Evolutionary conservation across 345 rosid genomes (phyloP).

Genomic region (Nephelium lappaceum): DNA sequence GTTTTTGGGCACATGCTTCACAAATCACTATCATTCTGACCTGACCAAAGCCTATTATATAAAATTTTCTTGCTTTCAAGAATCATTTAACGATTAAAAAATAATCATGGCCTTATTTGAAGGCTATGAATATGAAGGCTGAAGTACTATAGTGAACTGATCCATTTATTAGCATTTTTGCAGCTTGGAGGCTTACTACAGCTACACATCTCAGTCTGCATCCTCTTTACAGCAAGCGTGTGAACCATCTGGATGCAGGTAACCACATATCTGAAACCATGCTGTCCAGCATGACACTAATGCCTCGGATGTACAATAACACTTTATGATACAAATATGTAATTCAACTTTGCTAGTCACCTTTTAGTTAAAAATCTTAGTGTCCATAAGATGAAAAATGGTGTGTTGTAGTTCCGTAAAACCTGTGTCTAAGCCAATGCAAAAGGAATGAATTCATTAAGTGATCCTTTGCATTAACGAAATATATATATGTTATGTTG

Average conservation of each 20-base stretch:
- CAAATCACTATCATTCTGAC: not conserved
- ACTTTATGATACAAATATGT: too few species aligned
- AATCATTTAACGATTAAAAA: not conserved
- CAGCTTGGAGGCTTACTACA: conserved; percentile 31
- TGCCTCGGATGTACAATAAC: too few species aligned
- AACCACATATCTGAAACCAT: not conserved
- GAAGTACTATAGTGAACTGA: not conserved
- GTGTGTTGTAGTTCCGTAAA: too few species aligned
- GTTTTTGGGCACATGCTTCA: not conserved
- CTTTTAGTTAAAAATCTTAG: too few species aligned
- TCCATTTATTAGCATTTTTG: not conserved
- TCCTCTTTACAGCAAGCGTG: conserved; percentile 31
- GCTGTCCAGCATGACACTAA: not conserved
- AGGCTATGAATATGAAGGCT: not conserved
- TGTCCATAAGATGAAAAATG: too few species aligned
- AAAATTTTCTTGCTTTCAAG: not conserved
- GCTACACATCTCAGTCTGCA: conserved; percentile 41
- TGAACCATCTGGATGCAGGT: conserved; percentile 37
- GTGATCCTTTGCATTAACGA: too few species aligned
- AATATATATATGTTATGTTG: too few species aligned
- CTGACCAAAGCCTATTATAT: not conserved
- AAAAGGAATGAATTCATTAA: too few species aligned
- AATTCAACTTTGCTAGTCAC: too few species aligned
- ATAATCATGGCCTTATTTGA: not conserved
- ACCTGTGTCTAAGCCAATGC: too few species aligned